These are phyloP conservation scores for Penicillium sp. DNA, from an alignment of 2,329 filamentous ascomycete genomes.

Conservation along the genomic window DNA sequence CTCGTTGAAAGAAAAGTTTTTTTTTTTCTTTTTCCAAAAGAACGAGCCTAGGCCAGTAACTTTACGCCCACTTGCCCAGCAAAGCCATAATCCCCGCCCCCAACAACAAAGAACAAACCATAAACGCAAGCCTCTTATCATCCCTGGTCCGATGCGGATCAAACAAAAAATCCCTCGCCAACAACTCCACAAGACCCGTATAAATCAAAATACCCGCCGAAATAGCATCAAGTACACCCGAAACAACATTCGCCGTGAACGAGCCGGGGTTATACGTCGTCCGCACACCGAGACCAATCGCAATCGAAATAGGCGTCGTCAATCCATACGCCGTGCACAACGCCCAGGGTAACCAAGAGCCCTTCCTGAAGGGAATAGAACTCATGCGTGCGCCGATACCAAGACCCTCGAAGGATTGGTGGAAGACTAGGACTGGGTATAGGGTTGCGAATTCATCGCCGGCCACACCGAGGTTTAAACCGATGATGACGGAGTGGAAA, in stretches of 20 bases:
- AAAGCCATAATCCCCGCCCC: conserved; percentile 57
- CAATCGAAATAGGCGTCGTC: conserved; percentile 60
- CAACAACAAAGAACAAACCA: conserved; percentile 49
- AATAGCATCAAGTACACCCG: conserved; percentile 55
- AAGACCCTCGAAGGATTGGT: conserved; percentile 68
- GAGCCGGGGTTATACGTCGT: conserved; percentile 52
- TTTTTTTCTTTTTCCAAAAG: too few species aligned
- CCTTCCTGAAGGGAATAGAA: conserved; percentile 58
- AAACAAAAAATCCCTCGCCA: conserved; percentile 59
- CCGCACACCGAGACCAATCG: conserved; percentile 54
- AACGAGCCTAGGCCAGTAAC: too few species aligned
- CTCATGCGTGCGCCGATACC: conserved; percentile 67
- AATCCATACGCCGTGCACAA: conserved; percentile 58
- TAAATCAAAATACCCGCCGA: conserved; percentile 59
- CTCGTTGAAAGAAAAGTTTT: background rate
- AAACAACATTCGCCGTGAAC: conserved; percentile 52
- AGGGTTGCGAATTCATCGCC: conserved; percentile 63
- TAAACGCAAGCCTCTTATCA: conserved; percentile 48
- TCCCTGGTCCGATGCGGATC: conserved; percentile 53
- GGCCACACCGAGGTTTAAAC: conserved; percentile 65
- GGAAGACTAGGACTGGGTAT: conserved; percentile 67
- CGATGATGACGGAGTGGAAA: conserved; percentile 69
- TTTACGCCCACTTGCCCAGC: conserved; percentile 58
- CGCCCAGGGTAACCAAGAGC: conserved; percentile 56
- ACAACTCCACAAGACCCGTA: conserved; percentile 57